Evolutionary conservation across 305 asterid genomes (phyloP).

Genomic region (Fraxinus angustifolia): DNA sequence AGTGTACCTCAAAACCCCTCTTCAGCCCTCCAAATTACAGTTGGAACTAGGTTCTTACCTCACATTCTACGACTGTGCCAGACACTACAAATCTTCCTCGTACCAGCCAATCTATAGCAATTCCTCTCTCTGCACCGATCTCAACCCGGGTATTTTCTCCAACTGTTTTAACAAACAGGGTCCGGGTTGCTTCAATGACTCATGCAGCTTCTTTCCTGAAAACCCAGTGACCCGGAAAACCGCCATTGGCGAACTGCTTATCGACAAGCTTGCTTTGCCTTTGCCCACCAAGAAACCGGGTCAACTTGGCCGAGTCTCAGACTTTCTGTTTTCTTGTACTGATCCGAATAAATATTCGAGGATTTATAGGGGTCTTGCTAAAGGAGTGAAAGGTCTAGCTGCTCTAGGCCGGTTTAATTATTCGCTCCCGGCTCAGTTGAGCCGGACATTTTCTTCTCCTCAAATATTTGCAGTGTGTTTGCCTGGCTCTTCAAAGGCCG

Average conservation of each 20-base stretch:
- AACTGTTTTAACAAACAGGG: constrained; percentile 29
- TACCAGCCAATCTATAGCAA: constrained; percentile 21
- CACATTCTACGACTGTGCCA: constrained; percentile 24
- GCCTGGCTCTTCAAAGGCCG: constrained; percentile 1
- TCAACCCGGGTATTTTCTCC: neutral
- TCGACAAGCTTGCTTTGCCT: constrained; percentile 22
- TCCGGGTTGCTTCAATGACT: constrained; percentile 30
- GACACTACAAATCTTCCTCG: constrained; percentile 29
- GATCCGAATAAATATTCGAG: constrained; percentile 7
- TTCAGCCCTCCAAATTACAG: constrained; percentile 23
- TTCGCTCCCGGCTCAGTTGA: constrained; percentile 36
- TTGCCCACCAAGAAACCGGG: neutral
- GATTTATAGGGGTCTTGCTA: constrained; percentile 30
- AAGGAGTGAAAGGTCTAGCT: constrained; percentile 44
- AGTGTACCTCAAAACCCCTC: constrained; percentile 33
- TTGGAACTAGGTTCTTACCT: constrained; percentile 32
- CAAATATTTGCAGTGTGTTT: constrained; percentile 25
- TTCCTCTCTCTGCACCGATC: constrained; percentile 20
- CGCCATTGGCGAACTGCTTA: constrained; percentile 12
- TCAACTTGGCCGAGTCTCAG: constrained; percentile 10
- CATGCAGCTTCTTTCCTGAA: constrained; percentile 26
- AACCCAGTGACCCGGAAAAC: constrained; percentile 26
- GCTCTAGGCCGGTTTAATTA: constrained; percentile 40
- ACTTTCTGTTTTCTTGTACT: constrained; percentile 19
- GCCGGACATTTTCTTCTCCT: constrained; percentile 20